Evolutionary conservation across 2,329 filamentous ascomycete genomes (phyloP).

Genomic region (Curvularia verruculosa): DNA sequence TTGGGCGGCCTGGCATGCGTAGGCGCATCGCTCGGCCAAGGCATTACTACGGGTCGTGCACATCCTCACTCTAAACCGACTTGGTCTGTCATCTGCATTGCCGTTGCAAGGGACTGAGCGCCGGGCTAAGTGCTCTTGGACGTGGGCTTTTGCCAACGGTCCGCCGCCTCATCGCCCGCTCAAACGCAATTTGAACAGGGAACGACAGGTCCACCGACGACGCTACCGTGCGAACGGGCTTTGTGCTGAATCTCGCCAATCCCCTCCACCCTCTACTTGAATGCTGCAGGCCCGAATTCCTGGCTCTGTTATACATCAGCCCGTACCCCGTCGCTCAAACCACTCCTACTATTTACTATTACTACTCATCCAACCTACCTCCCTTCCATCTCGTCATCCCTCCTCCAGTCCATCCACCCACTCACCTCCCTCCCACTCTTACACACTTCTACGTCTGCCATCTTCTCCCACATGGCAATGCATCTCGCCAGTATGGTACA

Average conservation of each 20-base stretch:
- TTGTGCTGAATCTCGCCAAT: conserved; percentile 47
- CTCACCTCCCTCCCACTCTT: conserved; percentile 18
- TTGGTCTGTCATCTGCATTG: conserved; percentile 48
- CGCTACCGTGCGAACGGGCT: conserved; percentile 43
- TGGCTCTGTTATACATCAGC: conserved; percentile 39
- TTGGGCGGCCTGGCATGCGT: conserved; percentile 44
- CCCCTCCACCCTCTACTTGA: conserved; percentile 45
- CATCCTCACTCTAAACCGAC: conserved; percentile 40
- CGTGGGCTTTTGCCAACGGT: conserved; percentile 46
- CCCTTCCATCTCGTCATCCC: conserved; percentile 31
- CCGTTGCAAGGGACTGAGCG: conserved; percentile 47
- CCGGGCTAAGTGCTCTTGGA: conserved; percentile 39
- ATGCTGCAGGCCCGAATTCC: conserved; percentile 46
- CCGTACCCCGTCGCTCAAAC: conserved; percentile 33
- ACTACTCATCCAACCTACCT: neutral
- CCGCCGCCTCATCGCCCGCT: conserved; percentile 46
- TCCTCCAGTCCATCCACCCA: conserved; percentile 16
- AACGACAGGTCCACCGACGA: conserved; percentile 38
- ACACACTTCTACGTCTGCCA: conserved; percentile 19
- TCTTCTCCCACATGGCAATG: conserved; percentile 46
- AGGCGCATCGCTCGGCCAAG: conserved; percentile 47
- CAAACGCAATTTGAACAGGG: conserved; percentile 47
- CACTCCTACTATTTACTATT: conserved; percentile 1
- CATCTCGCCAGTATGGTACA: conserved; percentile 54
- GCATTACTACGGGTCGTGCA: conserved; percentile 41